Evolutionary conservation across 495 filamentous ascomycete genomes (phyloP), one percentile per base, ranked within the genome.

Genomic region (Talaromyces ruber): DNA sequence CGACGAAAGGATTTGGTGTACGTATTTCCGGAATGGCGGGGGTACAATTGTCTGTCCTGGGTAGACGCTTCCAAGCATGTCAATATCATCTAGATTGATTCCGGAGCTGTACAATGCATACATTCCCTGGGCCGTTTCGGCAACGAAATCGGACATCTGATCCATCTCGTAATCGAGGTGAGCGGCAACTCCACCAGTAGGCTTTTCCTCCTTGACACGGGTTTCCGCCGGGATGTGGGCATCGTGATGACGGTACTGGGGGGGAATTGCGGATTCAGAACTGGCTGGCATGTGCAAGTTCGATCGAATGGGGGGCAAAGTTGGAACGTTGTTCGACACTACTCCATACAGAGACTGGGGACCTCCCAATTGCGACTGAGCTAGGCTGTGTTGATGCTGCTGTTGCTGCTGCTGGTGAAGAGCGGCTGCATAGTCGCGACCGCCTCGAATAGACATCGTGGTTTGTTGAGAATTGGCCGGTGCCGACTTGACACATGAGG

Each of bases 111-210:
- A 82, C 74, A 82, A 78, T 71, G 78, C 84, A 84, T 87, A 90
- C 86, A 92, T 84, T 82, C 84, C 80, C 74, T 89, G 86, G 58
- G 94, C 86, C 86, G 93, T 95, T 69, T 97, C 90, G 58, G 92
- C 87, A 70, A 99, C 94, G 77, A 96, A 99, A 70, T 97, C 93
- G 60, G 92, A 89, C 92, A 98, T 99, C 72, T 91, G 82, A 65
- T 97, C 92, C 86, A 98, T 94, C 72, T 98, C 94, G 74, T 99
- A 99, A 79, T 99, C 95, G 72, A 99, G 84, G 74, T 95, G 88
- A 60, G 91, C 90, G 67, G 94, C 93, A 43, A 99, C 95, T 66
- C 94, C 94, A 77, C 94, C 94, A 73, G 83, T 79, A 5, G 81
- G 68, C 64, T 81, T 83, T 56, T 82, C 78, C 65, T 82, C 81